These are phyloP conservation scores for Boletus rubropictus DNA, from an alignment of 768 basidiomycete genomes.

Conservation along the genomic window DNA sequence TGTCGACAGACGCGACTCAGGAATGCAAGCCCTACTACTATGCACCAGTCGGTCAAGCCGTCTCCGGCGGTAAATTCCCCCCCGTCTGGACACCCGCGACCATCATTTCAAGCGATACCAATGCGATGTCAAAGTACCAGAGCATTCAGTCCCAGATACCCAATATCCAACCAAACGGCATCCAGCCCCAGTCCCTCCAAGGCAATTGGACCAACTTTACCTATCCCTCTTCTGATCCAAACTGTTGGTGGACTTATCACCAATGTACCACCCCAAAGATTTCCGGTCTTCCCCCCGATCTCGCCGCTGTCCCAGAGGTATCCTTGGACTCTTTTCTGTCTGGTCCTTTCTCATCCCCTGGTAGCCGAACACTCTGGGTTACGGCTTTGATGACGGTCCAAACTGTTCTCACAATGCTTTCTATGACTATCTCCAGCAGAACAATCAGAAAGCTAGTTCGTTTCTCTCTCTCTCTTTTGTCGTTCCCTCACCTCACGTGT, in stretches of 20 bases:
- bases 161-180: constrained; percentile 39
- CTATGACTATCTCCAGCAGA: constrained; percentile 45
- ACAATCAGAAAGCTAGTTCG: constrained; percentile 54
- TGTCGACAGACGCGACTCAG: constrained; percentile 23
- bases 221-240: constrained; percentile 39
- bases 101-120: constrained; percentile 39
- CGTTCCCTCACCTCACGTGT: not conserved
- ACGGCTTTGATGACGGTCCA: constrained; percentile 61
- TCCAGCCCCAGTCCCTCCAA: constrained; percentile 15
- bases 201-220: constrained; percentile 31
- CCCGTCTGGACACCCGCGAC: constrained; percentile 39
- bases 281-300: constrained; percentile 39
- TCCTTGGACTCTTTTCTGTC: not conserved
- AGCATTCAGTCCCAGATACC: constrained; percentile 42
- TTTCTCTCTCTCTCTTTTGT: not conserved
- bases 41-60: constrained; percentile 28
- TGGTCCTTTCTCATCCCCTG: not conserved
- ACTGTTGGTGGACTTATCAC: constrained; percentile 41
- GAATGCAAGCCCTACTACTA: constrained; percentile 45
- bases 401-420: constrained; percentile 61
- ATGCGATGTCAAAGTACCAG: constrained; percentile 40
- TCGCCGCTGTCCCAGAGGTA: constrained; percentile 45
- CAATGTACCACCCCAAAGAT: constrained; percentile 47
- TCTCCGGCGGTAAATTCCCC: constrained; percentile 37
- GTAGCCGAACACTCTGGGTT: constrained; percentile 49